Conservation (phyloP, 2,329 filamentous ascomycete genomes). For the Plectosphaerella plurivora region DNA sequence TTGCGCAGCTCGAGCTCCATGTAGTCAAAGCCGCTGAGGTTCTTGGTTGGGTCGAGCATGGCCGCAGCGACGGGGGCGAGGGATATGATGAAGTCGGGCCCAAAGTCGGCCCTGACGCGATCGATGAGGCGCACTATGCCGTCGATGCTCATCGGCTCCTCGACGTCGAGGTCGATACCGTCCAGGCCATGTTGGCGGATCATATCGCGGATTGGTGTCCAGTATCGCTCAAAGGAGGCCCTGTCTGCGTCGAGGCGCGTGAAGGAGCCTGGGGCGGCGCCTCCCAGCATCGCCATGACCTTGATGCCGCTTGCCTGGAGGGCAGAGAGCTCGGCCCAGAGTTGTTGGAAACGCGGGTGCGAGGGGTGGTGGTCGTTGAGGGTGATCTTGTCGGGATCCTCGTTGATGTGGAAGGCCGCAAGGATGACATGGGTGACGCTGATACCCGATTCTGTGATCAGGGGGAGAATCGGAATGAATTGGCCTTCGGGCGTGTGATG, state of each 20-base stretch:
- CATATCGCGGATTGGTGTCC: constrained; percentile 62
- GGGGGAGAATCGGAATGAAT: constrained; percentile 48
- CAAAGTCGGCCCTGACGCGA: constrained; percentile 65
- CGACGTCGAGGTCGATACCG: constrained; percentile 74
- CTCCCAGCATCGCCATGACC: constrained; percentile 82
- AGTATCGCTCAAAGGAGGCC: constrained; percentile 68
- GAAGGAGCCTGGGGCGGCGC: constrained; percentile 74
- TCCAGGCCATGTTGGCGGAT: constrained; percentile 59
- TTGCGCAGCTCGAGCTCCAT: constrained; percentile 64
- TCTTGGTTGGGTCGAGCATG: constrained; percentile 46
- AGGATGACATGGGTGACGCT: constrained; percentile 76
- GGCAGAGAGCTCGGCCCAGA: constrained; percentile 74
- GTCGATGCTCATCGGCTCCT: constrained; percentile 66
- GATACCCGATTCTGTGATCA: constrained; percentile 42
- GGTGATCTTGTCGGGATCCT: constrained; percentile 59
- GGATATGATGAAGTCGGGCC: constrained; percentile 67
- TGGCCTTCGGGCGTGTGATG: constrained; percentile 40
- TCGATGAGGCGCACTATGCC: constrained; percentile 66
- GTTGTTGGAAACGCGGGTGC: constrained; percentile 60
- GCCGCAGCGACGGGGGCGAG: constrained; percentile 79
- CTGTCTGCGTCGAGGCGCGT: constrained; percentile 48
- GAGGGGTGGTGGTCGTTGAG: constrained; percentile 75
- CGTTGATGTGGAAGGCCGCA: constrained; percentile 81
- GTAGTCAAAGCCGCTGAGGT: constrained; percentile 82
- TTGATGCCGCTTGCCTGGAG: constrained; percentile 72